phyloP scores from a whole-genome alignment of 257 asterid genomes.

The Solanum rostratum region DNA sequence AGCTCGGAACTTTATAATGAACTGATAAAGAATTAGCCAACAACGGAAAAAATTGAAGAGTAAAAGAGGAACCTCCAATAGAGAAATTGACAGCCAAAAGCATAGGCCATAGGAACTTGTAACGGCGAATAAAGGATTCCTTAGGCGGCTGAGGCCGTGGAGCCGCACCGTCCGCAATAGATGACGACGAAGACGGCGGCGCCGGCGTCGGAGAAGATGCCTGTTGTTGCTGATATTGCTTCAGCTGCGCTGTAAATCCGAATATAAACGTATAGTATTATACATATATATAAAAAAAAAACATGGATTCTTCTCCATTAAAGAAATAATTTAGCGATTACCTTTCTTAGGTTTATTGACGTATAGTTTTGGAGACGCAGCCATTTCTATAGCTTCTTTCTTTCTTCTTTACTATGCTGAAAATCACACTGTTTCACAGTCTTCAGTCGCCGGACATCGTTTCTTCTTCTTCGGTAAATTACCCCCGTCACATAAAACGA shows the following conservation, averaged over 20 bases:
- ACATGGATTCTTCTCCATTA: background rate
- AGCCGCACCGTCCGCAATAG: constrained; percentile 22
- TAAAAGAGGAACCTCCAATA: constrained; percentile 48
- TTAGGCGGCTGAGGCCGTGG: constrained; percentile 34
- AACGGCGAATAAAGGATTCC: constrained; percentile 67
- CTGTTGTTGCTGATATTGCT: constrained; percentile 19
- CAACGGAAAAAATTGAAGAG: background rate
- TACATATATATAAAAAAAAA: background rate
- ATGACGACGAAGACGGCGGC: constrained; percentile 18
- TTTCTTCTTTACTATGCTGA: background rate
- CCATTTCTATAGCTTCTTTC: constrained; percentile 22
- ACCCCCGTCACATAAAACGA: background rate
- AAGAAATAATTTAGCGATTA: background rate
- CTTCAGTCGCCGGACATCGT: background rate
- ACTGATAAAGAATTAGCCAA: background rate
- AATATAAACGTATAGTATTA: background rate
- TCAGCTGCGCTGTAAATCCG: constrained; percentile 27
- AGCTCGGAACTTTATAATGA: background rate
- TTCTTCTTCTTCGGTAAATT: background rate
- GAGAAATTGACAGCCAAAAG: constrained; percentile 67
- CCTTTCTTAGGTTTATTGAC: constrained; percentile 63
- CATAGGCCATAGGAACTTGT: constrained; percentile 60
- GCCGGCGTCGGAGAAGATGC: constrained; percentile 20
- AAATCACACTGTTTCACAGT: background rate
- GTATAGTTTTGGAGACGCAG: constrained; percentile 44